These are phyloP conservation scores for Aleurites moluccanus DNA, from an alignment of 441 rosid species.

Conservation along the genomic window DNA sequence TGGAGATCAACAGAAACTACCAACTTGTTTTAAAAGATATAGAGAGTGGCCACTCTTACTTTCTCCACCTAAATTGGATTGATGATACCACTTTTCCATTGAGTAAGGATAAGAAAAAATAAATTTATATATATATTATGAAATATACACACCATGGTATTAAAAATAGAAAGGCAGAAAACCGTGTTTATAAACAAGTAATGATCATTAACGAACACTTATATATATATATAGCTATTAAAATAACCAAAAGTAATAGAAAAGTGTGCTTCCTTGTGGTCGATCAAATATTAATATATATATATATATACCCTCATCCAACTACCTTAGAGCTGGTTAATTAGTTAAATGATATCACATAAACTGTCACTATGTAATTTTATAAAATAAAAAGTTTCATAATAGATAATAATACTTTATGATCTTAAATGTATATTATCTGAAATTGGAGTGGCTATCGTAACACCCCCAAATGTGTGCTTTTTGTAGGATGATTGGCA, in stretches of 20 bases:
- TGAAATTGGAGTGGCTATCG: constrained; percentile 5
- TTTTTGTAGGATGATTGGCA: background rate
- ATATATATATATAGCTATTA: constrained; percentile 3
- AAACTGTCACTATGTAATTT: constrained; percentile 14
- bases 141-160: background rate
- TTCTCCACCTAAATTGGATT: constrained; percentile 36
- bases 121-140: background rate
- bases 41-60: constrained; percentile 36
- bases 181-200: background rate
- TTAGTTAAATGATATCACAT: constrained; percentile 1
- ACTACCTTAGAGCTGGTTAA: background rate
- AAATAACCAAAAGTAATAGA: constrained; percentile 26
- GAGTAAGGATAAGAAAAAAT: constrained; percentile 31
- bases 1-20: background rate
- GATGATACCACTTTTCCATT: constrained; percentile 28
- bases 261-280: constrained; percentile 28
- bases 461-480: background rate
- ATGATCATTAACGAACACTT: background rate
- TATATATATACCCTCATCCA: constrained; percentile 8
- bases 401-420: constrained; percentile 8
- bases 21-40: background rate
- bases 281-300: constrained; percentile 28
- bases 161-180: constrained; percentile 13
- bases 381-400: background rate
- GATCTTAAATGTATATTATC: too few relatives aligned